Base-by-base conservation (phyloP, 352 stramenopile genomes). In the Phytopythium oedochilum region DNA sequence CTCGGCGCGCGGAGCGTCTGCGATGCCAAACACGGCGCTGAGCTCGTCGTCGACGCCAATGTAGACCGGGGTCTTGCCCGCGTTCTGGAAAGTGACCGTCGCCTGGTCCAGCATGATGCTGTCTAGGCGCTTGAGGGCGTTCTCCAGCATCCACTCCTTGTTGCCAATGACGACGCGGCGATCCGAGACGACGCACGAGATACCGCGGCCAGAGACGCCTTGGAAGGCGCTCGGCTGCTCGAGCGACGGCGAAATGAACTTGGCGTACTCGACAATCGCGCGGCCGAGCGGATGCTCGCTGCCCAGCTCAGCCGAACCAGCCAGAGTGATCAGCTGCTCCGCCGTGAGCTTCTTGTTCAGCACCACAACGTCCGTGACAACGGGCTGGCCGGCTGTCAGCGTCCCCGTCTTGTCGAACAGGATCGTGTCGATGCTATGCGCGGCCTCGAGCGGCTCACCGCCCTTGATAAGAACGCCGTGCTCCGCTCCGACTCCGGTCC, bases 381-480 rank as follows among this genome's bases (percentile, higher is more conserved):
- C 73, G 7, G 95, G 96, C 43, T 93, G 80, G 9, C 96, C 96
- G 18, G 91, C 79, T 1, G 96, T 99, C 14, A 99, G 65, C n/a
- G 97, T 99, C 3, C 98, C 98, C 0, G 98, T 99, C 78, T 99
- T 99, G 77, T 99, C 98, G 68, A 99, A 99, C 23, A 99, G 66
- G 52, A 99, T 94, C 35, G 89, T 92, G 55, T 96, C 89, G 39
- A 99, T 81, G 53, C 92, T 94, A 61, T 97, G 85, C 12, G 89
- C 88, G n/a, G 81, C 74, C 55, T 98, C 89, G 10, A 98, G 73
- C 14, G 93, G 84, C 53, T 96, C 87, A 5, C 96, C 98, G 23
- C 97, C 97, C 71, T 99, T 99, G 76, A 99, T 99, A 22, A 99
- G 75, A 44, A 99, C 92, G 26, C 98, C 98, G 59, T 98, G 81